Evolutionary conservation across 78 protist species (phyloP), one percentile per base, ranked within the genome.

Genomic region (Dictyostelium intermedium): DNA sequence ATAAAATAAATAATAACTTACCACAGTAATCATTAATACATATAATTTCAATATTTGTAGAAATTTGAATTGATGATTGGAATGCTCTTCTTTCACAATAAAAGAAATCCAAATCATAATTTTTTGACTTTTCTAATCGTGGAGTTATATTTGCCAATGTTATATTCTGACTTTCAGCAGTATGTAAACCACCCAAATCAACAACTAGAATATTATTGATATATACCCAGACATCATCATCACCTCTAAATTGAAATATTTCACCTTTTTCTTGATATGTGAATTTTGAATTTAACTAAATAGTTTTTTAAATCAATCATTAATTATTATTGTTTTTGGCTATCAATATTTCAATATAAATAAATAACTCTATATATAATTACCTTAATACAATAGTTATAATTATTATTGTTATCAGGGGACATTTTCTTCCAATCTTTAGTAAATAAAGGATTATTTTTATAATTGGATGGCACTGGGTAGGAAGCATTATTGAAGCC

Each of bases 211-310:
- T 18, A 34, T 85, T 85, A 84, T 93, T 70, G 10, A 93, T 73
- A 25, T n/a, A 93, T 39, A 93, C 72, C 96, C 97, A 95, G 8
- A 95, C 97, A 70, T 95, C 97, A 27, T 95, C 97, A 70, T 95
- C 97, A 43, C 97, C 97, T n/a, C 34, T 43, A 76, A 95, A 95
- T 27, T 45, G n/a, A 60, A 95, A 95, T n/a, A 32, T 27, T 76
- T 85, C 92, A 20, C 66, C 66, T 30, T 25, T 30, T 6, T 6
- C 60, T 13, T 41, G 13, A 83, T 66, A 87, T 4, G 73, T 69
- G 47, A 87, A 87, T 32, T 41, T 87, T 5, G 93, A 78, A 18
- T 41, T 77, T 10, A 79, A 56, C 66, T 56, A 14, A n/a, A n/a
- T 50, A 39, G 43, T 50, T 61, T 56, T 87, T 83, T 56, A 70